These are phyloP conservation scores for Chlamydomonas sp. DNA, from an alignment of 139 green algal species.

Conservation along the genomic window DNA sequence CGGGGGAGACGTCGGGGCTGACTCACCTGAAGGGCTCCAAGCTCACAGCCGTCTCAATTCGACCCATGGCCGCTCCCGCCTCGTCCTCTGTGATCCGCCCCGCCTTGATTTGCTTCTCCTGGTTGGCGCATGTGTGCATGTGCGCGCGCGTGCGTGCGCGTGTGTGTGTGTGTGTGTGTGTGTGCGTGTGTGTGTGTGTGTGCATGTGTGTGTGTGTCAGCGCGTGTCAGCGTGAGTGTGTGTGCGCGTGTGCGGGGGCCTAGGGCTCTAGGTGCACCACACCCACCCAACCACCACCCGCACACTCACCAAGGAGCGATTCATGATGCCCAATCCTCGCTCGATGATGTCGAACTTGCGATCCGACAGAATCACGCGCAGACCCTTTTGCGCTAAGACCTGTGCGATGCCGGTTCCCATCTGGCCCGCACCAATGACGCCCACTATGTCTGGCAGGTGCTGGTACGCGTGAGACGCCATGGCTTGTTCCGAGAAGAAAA, in stretches of 20 bases:
- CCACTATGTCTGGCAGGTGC: neutral
- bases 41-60: conserved; percentile 14
- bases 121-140: no score
- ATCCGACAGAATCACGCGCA: conserved; percentile 10
- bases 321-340: conserved; percentile 5
- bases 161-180: conserved; percentile 14
- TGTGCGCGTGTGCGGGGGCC: neutral
- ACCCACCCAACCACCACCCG: neutral
- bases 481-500: no score
- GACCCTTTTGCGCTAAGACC: neutral
- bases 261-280: neutral
- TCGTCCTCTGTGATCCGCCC: conserved; percentile 14
- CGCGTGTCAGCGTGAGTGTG: neutral
- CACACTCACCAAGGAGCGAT: conserved; percentile 14
- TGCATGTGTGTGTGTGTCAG: neutral
- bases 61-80: neutral
- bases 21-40: no score
- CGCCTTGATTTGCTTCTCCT: conserved; percentile 31
- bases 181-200: conserved; percentile 11
- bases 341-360: conserved; percentile 16
- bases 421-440: neutral
- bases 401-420: conserved; percentile 13
- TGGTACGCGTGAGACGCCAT: neutral
- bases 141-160: neutral
- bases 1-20: no score